Conservation (phyloP, 1,139 yeast species). For the Lodderomyces elongisporus region DNA sequence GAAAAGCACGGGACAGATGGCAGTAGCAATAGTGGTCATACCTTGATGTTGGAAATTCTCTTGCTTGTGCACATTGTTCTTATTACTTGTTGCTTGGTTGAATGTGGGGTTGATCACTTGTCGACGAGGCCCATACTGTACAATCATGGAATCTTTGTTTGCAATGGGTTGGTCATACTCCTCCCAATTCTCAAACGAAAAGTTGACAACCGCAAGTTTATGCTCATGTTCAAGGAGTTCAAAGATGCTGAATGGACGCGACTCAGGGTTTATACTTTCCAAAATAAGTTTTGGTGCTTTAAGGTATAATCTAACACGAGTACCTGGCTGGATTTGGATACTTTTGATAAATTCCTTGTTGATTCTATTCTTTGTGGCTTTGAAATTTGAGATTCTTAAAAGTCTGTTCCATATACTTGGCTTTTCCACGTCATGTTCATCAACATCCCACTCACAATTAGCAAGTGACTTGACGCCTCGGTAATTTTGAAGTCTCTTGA, state of each 20-base stretch:
- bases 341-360: conserved; percentile 56
- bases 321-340: conserved; percentile 65
- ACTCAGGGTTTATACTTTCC: conserved; percentile 35
- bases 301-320: conserved; percentile 54
- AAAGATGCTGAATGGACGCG: conserved; percentile 57
- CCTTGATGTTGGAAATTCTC: conserved; percentile 84
- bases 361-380: conserved; percentile 69
- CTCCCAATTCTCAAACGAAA: conserved; percentile 82
- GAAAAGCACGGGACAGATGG: conserved; percentile 84
- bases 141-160: conserved; percentile 70
- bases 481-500: conserved; percentile 67
- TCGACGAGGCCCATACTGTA: conserved; percentile 92
- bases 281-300: conserved; percentile 54
- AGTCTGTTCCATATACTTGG: conserved; percentile 79
- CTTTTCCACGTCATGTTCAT: conserved; percentile 69
- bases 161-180: conserved; percentile 81
- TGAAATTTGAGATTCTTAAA: conserved; percentile 69
- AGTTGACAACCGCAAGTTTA: conserved; percentile 75
- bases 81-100: conserved; percentile 70
- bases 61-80: conserved; percentile 83
- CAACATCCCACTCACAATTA: conserved; percentile 81
- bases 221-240: conserved; percentile 83
- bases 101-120: conserved; percentile 79
- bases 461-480: conserved; percentile 83
- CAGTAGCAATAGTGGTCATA: conserved; percentile 67